Percentiles rank a stretch among this genome's conserved stretches.
Conservation (phyloP, 176 grass and related monocot genomes). For the Aegilops sharonensis region DNA sequence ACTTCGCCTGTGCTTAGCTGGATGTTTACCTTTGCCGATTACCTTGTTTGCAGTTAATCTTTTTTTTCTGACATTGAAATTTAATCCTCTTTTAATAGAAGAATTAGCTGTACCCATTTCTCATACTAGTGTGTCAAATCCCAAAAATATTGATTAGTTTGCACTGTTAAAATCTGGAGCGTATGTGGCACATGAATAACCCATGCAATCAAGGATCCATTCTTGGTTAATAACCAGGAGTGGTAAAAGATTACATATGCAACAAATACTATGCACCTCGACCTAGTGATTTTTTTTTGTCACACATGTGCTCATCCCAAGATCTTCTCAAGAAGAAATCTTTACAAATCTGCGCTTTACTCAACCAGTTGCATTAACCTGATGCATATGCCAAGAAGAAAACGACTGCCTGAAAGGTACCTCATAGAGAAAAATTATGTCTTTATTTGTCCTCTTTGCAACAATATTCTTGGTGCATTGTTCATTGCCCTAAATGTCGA, state of each 20-base stretch:
- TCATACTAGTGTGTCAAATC: background rate
- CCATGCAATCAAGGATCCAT: background rate
- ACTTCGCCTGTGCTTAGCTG: background rate
- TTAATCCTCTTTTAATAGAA: no score
- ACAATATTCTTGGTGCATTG: background rate
- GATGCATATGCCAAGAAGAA: background rate
- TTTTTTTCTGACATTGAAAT: no score
- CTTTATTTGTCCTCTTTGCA: background rate
- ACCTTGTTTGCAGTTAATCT: background rate
- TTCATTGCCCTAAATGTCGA: background rate
- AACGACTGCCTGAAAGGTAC: conserved; percentile 4
- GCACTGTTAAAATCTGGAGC: background rate
- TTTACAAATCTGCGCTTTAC: background rate
- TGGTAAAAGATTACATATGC: background rate
- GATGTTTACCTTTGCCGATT: background rate
- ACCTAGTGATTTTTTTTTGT: no score
- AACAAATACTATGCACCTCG: background rate
- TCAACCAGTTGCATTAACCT: background rate
- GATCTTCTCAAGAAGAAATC: background rate
- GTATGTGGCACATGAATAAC: background rate
- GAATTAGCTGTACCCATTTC: background rate
- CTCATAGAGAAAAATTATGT: background rate
- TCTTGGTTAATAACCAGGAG: background rate
- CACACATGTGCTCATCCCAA: background rate
- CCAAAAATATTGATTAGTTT: background rate